A percentile compares a stretch with the other conserved stretches of the same genome.
These are phyloP conservation scores for Auricularia sp. DNA, from an alignment of 768 basidiomycete species.

Conservation along the genomic window DNA sequence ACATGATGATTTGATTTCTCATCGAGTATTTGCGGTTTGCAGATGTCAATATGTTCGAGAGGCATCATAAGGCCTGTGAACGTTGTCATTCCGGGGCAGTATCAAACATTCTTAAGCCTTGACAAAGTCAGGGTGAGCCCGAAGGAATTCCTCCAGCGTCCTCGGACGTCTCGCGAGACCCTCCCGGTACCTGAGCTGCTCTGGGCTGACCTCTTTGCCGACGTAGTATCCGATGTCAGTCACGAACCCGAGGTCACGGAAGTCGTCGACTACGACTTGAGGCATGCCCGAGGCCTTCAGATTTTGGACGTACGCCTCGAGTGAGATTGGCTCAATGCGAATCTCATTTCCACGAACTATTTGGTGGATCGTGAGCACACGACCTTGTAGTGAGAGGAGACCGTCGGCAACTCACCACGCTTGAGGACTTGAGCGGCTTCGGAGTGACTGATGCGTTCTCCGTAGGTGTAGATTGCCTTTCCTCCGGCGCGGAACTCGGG, in stretches of 20 bases:
- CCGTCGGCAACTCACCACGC: not conserved
- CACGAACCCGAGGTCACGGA: not conserved
- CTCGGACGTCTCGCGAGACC: not conserved
- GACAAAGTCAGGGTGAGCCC: not conserved
- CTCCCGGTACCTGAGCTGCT: not conserved
- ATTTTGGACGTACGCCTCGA: not conserved
- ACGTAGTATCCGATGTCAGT: not conserved
- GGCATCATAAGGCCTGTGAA: too few species aligned
- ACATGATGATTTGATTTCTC: too few species aligned
- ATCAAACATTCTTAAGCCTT: too few species aligned
- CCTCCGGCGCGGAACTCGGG: not conserved
- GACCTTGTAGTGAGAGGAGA: not conserved
- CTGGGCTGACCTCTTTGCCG: not conserved
- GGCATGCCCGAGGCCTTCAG: not conserved
- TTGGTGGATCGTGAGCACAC: too few species aligned
- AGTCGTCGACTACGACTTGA: not conserved
- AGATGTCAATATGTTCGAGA: too few species aligned
- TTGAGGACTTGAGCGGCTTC: not conserved
- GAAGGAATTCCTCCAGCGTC: not conserved
- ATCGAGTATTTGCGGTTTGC: too few species aligned
- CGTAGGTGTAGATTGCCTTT: not conserved
- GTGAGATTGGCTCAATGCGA: not conserved
- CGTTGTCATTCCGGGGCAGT: too few species aligned
- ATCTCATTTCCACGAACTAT: not conserved
- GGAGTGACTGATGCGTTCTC: not conserved